A percentile compares a stretch with the other conserved stretches of the same genome.
phyloP scores from a whole-genome alignment of 352 stramenopile species.

The Phytophthora rubi region DNA sequence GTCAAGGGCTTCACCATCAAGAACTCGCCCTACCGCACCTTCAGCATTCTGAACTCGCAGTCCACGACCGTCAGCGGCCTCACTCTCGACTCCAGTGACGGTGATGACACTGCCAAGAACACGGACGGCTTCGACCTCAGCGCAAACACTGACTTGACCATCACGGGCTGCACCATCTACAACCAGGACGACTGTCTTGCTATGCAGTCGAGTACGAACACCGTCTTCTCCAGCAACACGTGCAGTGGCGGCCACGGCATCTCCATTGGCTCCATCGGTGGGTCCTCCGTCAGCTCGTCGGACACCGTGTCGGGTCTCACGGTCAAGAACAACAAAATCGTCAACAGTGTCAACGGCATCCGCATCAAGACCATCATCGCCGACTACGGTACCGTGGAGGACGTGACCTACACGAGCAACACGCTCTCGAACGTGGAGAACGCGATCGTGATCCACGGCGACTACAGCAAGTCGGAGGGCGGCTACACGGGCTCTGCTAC shows the following conservation, averaged over 20 bases:
- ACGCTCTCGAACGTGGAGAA: conserved; percentile 25
- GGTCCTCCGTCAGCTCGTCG: conserved; percentile 21
- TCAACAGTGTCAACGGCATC: conserved; percentile 34
- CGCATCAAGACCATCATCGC: conserved; percentile 38
- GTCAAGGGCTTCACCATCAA: conserved; percentile 15
- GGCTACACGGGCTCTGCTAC: conserved; percentile 26
- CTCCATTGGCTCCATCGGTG: conserved; percentile 40
- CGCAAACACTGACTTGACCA: background rate
- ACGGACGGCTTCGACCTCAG: background rate
- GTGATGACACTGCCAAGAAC: background rate
- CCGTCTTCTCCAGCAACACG: conserved; percentile 14
- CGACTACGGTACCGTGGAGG: conserved; percentile 21
- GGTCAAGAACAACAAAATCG: conserved; percentile 39
- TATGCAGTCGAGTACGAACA: conserved; percentile 13
- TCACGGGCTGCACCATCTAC: background rate
- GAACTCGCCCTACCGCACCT: conserved; percentile 1
- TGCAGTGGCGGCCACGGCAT: conserved; percentile 28
- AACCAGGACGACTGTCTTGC: conserved; percentile 3
- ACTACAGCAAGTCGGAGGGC: conserved; percentile 34
- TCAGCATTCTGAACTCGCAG: background rate
- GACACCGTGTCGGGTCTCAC: conserved; percentile 29
- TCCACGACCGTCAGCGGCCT: conserved; percentile 6
- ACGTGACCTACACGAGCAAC: conserved; percentile 35
- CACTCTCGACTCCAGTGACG: background rate
- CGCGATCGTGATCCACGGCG: conserved; percentile 22